These are phyloP conservation scores for Malus hybrid DNA, from an alignment of 331 rosid species.

Conservation along the genomic window DNA sequence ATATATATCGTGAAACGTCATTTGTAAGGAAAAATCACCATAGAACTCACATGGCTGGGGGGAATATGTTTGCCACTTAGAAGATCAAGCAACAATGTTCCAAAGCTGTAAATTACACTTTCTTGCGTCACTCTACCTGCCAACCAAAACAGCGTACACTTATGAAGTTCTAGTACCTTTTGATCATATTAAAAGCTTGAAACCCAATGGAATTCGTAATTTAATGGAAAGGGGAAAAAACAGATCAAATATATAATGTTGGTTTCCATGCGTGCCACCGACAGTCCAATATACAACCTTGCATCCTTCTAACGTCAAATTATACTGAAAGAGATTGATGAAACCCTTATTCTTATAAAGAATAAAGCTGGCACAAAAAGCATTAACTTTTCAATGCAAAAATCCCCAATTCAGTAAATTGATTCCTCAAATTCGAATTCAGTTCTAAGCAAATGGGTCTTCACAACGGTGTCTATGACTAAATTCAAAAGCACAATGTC, in stretches of 20 bases:
- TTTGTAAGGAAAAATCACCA: neutral
- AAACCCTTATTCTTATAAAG: neutral
- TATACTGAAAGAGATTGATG: neutral
- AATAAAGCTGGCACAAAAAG: neutral
- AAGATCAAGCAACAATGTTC: slow-evolving; percentile 35
- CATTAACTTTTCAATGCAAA: neutral
- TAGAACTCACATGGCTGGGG: slow-evolving; percentile 30
- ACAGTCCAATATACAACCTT: neutral
- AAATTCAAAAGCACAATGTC: neutral
- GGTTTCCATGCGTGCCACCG: neutral
- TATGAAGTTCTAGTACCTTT: neutral
- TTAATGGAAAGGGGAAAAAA: neutral
- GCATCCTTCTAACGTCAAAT: neutral
- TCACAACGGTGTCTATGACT: neutral
- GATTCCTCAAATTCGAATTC: neutral
- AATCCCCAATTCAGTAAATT: neutral
- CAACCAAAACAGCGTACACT: neutral
- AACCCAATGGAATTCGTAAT: neutral
- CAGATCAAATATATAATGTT: neutral
- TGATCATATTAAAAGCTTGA: neutral
- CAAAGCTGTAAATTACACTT: slow-evolving; percentile 37
- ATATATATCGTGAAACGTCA: too few species aligned
- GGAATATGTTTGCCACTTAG: slow-evolving; percentile 38
- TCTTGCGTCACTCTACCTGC: slow-evolving; percentile 38
- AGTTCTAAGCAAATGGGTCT: neutral